Conservation (phyloP, 345 rosid genomes). For the Clarkia xantiana region DNA sequence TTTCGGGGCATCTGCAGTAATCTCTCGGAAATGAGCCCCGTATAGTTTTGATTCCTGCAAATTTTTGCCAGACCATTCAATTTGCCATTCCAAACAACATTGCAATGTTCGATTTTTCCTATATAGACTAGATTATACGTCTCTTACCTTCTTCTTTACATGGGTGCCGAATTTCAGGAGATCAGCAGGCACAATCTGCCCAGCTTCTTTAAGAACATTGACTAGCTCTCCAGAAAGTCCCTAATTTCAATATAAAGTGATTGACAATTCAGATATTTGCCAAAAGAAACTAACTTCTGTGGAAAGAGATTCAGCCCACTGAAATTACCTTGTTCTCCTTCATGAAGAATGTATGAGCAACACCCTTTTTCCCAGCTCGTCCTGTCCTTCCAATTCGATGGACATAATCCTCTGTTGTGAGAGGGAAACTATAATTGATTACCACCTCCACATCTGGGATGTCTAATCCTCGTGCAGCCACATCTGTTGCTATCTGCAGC, state of each 20-base stretch:
- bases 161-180: constrained; percentile 89
- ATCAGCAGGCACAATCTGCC: constrained; percentile 69
- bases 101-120: too few relatives aligned
- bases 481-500: constrained; percentile 86
- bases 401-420: constrained; percentile 87
- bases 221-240: constrained; percentile 91
- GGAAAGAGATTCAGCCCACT: too few relatives aligned
- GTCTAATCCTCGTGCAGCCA: constrained; percentile 93
- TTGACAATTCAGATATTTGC: too few relatives aligned
- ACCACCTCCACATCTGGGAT: constrained; percentile 95
- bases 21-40: constrained; percentile 91
- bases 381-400: constrained; percentile 96
- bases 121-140: too few relatives aligned
- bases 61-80: too few relatives aligned
- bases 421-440: constrained; percentile 86
- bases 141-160: constrained; percentile 93
- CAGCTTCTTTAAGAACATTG: constrained; percentile 83
- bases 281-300: background rate
- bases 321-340: constrained; percentile 59
- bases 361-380: constrained; percentile 94
- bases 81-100: background rate
- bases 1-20: constrained; percentile 80
- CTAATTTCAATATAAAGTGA: constrained; percentile 17
- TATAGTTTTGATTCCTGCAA: constrained; percentile 81
- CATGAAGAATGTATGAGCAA: constrained; percentile 90